Evolutionary conservation across 768 basidiomycete species (phyloP).

Genomic region (Trametes cinnabarina): DNA sequence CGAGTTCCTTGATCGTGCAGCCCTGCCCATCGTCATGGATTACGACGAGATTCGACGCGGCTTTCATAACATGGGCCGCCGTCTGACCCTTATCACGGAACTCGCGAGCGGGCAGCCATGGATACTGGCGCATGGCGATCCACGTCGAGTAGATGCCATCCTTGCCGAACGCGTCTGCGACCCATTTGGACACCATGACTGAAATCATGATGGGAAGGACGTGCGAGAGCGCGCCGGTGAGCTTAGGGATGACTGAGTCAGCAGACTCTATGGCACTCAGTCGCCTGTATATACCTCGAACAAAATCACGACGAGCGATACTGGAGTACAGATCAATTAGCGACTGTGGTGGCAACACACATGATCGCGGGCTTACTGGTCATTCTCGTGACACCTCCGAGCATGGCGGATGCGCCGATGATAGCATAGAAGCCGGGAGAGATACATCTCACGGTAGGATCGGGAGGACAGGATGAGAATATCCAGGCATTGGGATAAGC

Average conservation of each 20-base stretch:
- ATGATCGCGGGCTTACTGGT: constrained; percentile 47
- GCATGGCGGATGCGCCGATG: constrained; percentile 72
- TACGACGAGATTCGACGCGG: constrained; percentile 46
- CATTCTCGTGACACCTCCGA: constrained; percentile 76
- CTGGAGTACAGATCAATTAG: constrained; percentile 30
- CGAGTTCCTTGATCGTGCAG: constrained; percentile 49
- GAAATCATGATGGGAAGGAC: constrained; percentile 82
- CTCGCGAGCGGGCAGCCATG: constrained; percentile 65
- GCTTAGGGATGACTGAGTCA: constrained; percentile 32
- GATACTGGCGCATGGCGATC: constrained; percentile 70
- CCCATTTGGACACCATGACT: constrained; percentile 76
- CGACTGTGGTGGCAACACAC: neutral
- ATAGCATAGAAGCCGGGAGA: constrained; percentile 78
- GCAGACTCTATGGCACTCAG: neutral
- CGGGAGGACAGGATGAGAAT: constrained; percentile 70
- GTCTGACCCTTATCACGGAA: constrained; percentile 65
- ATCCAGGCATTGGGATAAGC: constrained; percentile 68
- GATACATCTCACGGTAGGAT: constrained; percentile 63
- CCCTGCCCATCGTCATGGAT: constrained; percentile 42
- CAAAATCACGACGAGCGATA: constrained; percentile 73
- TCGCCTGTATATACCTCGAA: constrained; percentile 52
- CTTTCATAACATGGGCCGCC: constrained; percentile 60
- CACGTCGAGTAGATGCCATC: constrained; percentile 71
- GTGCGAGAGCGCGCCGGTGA: constrained; percentile 78
- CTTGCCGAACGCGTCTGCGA: constrained; percentile 66